Conservation (phyloP, 805 yeast species). For the Yamadazyma sp. region DNA sequence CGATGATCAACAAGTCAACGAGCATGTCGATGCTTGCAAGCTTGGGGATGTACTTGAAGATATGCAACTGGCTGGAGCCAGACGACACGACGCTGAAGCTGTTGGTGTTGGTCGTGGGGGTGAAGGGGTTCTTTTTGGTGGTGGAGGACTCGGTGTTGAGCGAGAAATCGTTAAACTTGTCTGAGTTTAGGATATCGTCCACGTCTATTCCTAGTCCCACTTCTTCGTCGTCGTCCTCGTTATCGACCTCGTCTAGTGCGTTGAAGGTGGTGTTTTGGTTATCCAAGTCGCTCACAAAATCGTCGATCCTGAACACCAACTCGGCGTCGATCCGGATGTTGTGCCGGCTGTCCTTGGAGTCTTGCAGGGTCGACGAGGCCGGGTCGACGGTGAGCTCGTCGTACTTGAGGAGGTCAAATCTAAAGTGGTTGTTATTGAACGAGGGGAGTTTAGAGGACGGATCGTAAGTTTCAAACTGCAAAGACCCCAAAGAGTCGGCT, state of each 20-base stretch:
- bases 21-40: conserved; percentile 70
- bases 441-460: conserved; percentile 29
- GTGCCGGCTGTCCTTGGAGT: conserved; percentile 17
- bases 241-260: conserved; percentile 27
- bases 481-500: conserved; percentile 22
- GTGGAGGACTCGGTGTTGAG: conserved; percentile 11
- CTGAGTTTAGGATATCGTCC: conserved; percentile 42
- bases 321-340: conserved; percentile 30
- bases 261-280: conserved; percentile 11
- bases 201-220: conserved; percentile 44
- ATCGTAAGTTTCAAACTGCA: conserved; percentile 10
- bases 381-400: conserved; percentile 26
- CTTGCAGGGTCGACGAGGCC: conserved; percentile 1
- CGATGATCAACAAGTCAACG: conserved; percentile 71
- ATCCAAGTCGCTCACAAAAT: conserved; percentile 32
- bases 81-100: conserved; percentile 17
- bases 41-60: conserved; percentile 32
- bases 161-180: conserved; percentile 34
- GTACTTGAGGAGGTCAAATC: conserved; percentile 32
- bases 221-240: conserved; percentile 32
- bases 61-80: conserved; percentile 17
- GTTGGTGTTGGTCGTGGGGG: conserved; percentile 5
- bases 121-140: conserved; percentile 2
- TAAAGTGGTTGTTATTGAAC: conserved; percentile 37
- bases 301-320: conserved; percentile 36